Evolutionary conservation across 331 rosid species (phyloP), one percentile per base, ranked within the genome.

Genomic region (Dryas integrifolia): DNA sequence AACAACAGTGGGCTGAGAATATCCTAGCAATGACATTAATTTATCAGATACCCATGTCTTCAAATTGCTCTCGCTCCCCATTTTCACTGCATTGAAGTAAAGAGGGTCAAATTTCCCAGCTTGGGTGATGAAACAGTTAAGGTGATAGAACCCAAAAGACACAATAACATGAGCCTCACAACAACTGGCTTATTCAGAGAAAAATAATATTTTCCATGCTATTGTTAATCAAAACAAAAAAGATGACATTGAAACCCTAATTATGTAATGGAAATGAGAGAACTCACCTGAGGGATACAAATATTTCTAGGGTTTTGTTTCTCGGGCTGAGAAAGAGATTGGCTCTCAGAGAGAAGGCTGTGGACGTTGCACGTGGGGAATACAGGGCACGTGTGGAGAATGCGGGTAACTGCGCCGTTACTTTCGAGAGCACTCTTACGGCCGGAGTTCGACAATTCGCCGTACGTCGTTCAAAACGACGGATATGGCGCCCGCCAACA

Each of bases 11-110:
- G 88, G 80, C 74, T 88, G 88, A 70, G 98, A 94, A 87, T 82
- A 94, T 65, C 96, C 97, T 56, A 94, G 81, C 44, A 91, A 46
- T 5, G 87, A 80, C 86, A 89, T 89, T 49, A 94, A 62, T 74
- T 85, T 84, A 67, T 94, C 97, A 1, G 96, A 89, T 48, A 91
- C 90, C 98, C 97, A 94, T 26, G 88, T 82, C 86, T 84, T 91
- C 77, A 91, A 65, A 67, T 72, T 70, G 9, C 79, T 85, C 16
- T 89, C 95, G n/a, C 81, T 83, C 68, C 83, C 92, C 98, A 91
- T 94, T 26, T 24, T 69, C 21, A 13, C 79, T 62, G 73, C 73
- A 47, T 40, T 51, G 15, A 24, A 43, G 35, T 30, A 30, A 30
- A 30, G 35, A 30, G 35, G 35, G 35, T 30, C 35, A 30, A 30